A percentile compares a stretch with the other conserved stretches of the same genome.
Conservation (phyloP, 1,139 yeast genomes). For the Diutina mesorugosa region DNA sequence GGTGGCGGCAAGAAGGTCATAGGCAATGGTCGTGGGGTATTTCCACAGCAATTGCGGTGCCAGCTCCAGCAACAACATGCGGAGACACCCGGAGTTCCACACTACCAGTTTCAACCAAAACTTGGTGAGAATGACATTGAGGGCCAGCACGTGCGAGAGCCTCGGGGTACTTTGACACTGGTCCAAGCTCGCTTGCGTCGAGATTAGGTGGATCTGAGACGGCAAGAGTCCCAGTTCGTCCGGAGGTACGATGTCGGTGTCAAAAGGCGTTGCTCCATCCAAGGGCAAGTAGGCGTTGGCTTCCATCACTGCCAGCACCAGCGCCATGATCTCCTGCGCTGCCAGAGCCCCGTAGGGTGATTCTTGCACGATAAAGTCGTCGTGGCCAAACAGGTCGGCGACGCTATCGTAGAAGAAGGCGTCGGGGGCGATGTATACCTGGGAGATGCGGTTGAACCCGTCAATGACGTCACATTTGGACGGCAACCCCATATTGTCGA, state of each 20-base stretch:
- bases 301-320: slow-evolving; percentile 7
- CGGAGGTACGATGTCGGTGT: slow-evolving; percentile 3
- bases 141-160: neutral
- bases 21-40: neutral
- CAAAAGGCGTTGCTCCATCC: neutral
- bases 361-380: neutral
- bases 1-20: neutral
- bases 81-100: neutral
- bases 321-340: slow-evolving; percentile 7
- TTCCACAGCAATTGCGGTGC: neutral
- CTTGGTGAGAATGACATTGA: neutral
- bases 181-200: neutral
- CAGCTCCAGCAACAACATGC: neutral
- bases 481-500: neutral
- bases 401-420: neutral
- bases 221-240: slow-evolving; percentile 9
- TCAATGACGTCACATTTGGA: neutral
- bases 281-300: slow-evolving; percentile 3
- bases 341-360: neutral
- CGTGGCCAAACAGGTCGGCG: neutral
- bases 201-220: slow-evolving; percentile 7
- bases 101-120: neutral
- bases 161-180: neutral
- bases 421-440: neutral
- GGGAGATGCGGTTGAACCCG: neutral